Evolutionary conservation across 2,329 filamentous ascomycete genomes (phyloP).

Genomic region (Teratosphaeriaceae sp.): DNA sequence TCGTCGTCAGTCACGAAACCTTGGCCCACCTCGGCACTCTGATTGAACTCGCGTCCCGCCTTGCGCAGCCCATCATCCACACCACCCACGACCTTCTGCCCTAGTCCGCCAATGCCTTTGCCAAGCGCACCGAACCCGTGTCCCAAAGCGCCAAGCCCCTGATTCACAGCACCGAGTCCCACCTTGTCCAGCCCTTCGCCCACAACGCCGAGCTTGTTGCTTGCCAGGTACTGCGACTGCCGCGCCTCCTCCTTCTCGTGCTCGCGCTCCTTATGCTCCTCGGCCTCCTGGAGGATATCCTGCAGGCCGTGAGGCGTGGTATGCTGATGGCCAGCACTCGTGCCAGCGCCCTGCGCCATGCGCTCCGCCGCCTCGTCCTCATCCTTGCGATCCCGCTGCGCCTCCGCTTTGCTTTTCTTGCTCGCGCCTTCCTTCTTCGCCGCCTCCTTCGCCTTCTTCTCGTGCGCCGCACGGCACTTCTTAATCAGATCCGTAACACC

Average conservation of each 20-base stretch:
- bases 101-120: slow-evolving; percentile 31
- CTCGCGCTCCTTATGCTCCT: slow-evolving; percentile 16
- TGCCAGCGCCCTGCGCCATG: slow-evolving; percentile 24
- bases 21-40: slow-evolving; percentile 12
- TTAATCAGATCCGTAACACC: slow-evolving; percentile 83
- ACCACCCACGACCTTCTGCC: slow-evolving; percentile 33
- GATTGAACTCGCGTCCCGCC: slow-evolving; percentile 15
- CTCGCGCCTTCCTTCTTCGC: slow-evolving; percentile 41
- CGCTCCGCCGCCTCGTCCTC: slow-evolving; percentile 26
- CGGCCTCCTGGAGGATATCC: slow-evolving; percentile 22
- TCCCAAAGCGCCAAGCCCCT: slow-evolving; percentile 17
- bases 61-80: slow-evolving; percentile 27
- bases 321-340: slow-evolving; percentile 27
- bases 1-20: slow-evolving; percentile 19
- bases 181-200: slow-evolving; percentile 15
- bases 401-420: slow-evolving; percentile 48
- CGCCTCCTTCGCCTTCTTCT: slow-evolving; percentile 57
- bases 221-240: slow-evolving; percentile 5
- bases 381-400: slow-evolving; percentile 17
- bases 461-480: slow-evolving; percentile 68
- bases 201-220: slow-evolving; percentile 15
- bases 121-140: slow-evolving; percentile 18
- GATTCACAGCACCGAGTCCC: slow-evolving; percentile 15
- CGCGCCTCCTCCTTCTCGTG: slow-evolving; percentile 12
- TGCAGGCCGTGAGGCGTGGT: slow-evolving; percentile 23